A percentile compares a stretch with the other conserved stretches of the same genome.
Evolutionary conservation across 1,284 basidiomycete genomes (phyloP).

Genomic region (Peniophora sp.): DNA sequence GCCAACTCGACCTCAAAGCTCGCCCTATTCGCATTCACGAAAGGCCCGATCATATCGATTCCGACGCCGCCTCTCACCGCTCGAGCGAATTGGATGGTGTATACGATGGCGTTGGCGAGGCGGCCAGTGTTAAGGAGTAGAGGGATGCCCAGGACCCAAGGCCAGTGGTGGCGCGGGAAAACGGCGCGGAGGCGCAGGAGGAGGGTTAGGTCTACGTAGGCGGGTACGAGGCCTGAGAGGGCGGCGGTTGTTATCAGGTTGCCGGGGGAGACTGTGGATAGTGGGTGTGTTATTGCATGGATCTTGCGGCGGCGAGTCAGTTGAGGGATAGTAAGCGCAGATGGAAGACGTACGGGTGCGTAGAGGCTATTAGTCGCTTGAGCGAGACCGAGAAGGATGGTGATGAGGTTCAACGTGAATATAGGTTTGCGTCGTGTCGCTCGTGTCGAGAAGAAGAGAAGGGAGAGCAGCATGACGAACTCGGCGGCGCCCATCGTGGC

Average conservation of each 20-base stretch:
- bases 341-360: conserved; percentile 2
- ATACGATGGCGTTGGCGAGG: conserved; percentile 10
- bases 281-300: neutral
- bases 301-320: neutral
- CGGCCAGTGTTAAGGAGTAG: conserved; percentile 10
- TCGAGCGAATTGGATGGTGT: conserved; percentile 6
- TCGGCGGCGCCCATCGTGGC: conserved; percentile 12
- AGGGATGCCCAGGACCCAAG: conserved; percentile 7
- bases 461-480: conserved; percentile 14
- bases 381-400: conserved; percentile 13
- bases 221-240: conserved; percentile 11
- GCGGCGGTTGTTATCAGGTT: conserved; percentile 6
- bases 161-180: conserved; percentile 11
- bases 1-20: conserved; percentile 20
- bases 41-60: conserved; percentile 1
- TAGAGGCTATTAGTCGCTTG: conserved; percentile 9
- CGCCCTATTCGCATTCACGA: conserved; percentile 6
- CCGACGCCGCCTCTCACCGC: neutral
- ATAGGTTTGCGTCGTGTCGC: conserved; percentile 15
- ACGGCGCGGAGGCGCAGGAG: conserved; percentile 18
- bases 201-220: conserved; percentile 15
- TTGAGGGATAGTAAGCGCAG: conserved; percentile 1
- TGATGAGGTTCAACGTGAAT: conserved; percentile 20
- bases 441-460: conserved; percentile 19
- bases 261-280: neutral